Percentiles rank a stretch among this genome's conserved stretches.
Conservation (phyloP, 768 basidiomycete genomes). For the Tylopilus subfusipes region DNA sequence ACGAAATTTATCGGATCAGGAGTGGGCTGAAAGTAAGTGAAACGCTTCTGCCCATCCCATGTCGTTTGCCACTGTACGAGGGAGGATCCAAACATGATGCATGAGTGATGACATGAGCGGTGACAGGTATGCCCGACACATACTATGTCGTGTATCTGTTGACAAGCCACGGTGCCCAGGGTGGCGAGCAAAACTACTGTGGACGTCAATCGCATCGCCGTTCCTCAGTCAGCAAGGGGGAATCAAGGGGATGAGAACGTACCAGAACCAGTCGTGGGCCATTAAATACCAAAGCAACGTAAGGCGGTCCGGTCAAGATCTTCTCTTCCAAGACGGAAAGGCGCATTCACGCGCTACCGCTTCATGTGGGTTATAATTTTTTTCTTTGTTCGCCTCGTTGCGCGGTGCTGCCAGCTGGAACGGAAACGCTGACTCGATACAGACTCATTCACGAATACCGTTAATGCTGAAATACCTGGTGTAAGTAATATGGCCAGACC, state of each 20-base stretch:
- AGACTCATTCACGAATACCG: not conserved
- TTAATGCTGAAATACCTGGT: not conserved
- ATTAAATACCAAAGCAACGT: constrained; percentile 17
- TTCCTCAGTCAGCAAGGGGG: not conserved
- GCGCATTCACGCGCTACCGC: not conserved
- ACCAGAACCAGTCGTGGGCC: not conserved
- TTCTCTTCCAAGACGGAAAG: constrained; percentile 1
- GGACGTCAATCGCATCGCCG: constrained; percentile 18
- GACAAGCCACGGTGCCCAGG: constrained; percentile 33
- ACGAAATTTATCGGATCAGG: constrained; percentile 33
- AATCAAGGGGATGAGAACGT: constrained; percentile 3
- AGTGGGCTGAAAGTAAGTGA: constrained; percentile 30
- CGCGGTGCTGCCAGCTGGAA: not conserved
- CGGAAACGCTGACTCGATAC: not conserved
- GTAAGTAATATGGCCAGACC: not conserved
- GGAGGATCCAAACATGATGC: not conserved
- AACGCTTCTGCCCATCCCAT: constrained; percentile 29
- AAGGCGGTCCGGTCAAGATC: constrained; percentile 3
- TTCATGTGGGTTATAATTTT: not conserved
- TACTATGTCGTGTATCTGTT: constrained; percentile 56
- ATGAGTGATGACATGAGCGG: not conserved
- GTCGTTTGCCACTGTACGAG: constrained; percentile 53
- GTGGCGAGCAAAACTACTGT: constrained; percentile 15
- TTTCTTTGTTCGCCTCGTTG: constrained; percentile 1
- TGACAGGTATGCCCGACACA: constrained; percentile 14